Conservation (phyloP, 176 grass and related monocot genomes). For the Ananas comosus region DNA sequence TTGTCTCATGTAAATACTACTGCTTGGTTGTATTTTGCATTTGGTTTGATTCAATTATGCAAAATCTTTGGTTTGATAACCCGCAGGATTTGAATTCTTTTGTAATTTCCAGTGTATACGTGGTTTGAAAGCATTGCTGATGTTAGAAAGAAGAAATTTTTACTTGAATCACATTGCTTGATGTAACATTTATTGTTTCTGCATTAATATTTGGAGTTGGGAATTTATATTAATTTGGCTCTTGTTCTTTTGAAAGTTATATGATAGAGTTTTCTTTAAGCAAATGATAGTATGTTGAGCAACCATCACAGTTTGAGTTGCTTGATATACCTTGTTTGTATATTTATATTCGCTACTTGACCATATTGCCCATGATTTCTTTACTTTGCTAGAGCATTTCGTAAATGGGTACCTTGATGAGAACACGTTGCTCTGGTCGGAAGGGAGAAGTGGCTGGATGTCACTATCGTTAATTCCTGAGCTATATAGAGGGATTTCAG, state of each 20-base stretch:
- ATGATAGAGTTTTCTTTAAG: not conserved
- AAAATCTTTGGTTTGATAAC: too few species aligned
- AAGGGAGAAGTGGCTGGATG: slow-evolving; percentile 74
- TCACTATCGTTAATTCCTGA: slow-evolving; percentile 57
- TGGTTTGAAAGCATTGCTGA: too few species aligned
- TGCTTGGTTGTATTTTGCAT: not conserved
- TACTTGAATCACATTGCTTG: too few species aligned
- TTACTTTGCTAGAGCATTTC: slow-evolving; percentile 53
- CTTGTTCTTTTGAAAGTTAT: not conserved
- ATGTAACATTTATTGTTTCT: too few species aligned
- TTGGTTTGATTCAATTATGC: too few species aligned
- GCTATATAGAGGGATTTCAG: slow-evolving; percentile 23
- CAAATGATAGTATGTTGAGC: not conserved
- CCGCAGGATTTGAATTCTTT: too few species aligned
- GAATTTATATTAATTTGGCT: too few species aligned
- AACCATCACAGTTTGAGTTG: too few species aligned
- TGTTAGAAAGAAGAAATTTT: too few species aligned
- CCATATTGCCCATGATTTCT: not conserved
- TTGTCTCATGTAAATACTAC: not conserved
- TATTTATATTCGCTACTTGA: not conserved
- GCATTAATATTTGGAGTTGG: too few species aligned
- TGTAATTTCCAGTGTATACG: too few species aligned
- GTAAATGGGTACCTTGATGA: slow-evolving; percentile 55
- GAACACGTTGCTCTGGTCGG: slow-evolving; percentile 66
- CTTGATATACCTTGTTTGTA: not conserved